Evolutionary conservation across 1,139 yeast genomes (phyloP).

Genomic region (Yamadazyma mexicana): DNA sequence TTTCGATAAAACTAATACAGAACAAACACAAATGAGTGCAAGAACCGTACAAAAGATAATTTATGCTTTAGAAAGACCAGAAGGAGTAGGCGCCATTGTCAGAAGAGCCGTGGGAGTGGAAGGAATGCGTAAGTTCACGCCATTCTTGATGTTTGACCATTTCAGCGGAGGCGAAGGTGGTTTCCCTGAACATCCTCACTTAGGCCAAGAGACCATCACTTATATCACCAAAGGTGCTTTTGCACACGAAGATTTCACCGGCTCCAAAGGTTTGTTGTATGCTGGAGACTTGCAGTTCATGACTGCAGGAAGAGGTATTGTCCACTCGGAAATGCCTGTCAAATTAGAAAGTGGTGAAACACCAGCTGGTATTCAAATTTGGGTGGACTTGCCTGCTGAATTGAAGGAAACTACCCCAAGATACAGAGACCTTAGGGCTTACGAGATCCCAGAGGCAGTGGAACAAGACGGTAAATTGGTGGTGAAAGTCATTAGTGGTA

Average conservation of each 20-base stretch:
- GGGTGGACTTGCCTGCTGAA: slow-evolving; percentile 85
- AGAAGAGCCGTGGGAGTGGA: slow-evolving; percentile 77
- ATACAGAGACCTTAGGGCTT: slow-evolving; percentile 72
- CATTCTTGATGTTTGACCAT: slow-evolving; percentile 84
- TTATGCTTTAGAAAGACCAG: slow-evolving; percentile 72
- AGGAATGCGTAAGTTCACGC: slow-evolving; percentile 70
- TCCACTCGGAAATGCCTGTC: slow-evolving; percentile 87
- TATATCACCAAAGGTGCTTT: slow-evolving; percentile 70
- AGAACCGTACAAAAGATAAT: slow-evolving; percentile 63
- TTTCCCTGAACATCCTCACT: slow-evolving; percentile 92
- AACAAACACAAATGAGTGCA: slow-evolving; percentile 10
- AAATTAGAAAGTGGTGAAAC: slow-evolving; percentile 54
- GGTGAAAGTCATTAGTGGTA: slow-evolving; percentile 78
- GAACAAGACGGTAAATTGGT: slow-evolving; percentile 66
- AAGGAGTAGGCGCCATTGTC: slow-evolving; percentile 86
- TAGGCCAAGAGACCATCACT: slow-evolving; percentile 89
- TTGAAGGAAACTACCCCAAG: slow-evolving; percentile 73
- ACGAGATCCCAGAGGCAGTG: slow-evolving; percentile 67
- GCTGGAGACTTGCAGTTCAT: slow-evolving; percentile 92
- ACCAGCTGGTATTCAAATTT: slow-evolving; percentile 77
- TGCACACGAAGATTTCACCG: slow-evolving; percentile 93
- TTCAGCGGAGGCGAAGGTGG: slow-evolving; percentile 63
- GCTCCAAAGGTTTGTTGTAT: slow-evolving; percentile 70
- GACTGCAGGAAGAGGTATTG: slow-evolving; percentile 92
- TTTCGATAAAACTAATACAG: neutral